Evolutionary conservation across 495 filamentous ascomycete species (phyloP).

Genomic region (Cladorrhinum samala): DNA sequence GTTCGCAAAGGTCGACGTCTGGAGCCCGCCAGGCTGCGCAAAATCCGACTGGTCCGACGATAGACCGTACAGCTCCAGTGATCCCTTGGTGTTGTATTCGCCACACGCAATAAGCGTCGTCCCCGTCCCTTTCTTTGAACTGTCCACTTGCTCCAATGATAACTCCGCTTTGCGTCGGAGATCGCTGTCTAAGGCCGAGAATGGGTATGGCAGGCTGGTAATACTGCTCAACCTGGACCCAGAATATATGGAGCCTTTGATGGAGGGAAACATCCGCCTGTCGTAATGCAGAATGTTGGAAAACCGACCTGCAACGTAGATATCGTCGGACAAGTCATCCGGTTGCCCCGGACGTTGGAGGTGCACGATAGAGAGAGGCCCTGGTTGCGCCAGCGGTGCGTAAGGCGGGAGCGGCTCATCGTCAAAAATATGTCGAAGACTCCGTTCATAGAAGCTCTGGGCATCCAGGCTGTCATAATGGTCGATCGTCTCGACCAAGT

Average conservation of each 20-base stretch:
- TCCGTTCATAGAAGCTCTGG: conserved; percentile 28
- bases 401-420: conserved; percentile 48
- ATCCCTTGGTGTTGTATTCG: conserved; percentile 92
- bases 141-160: conserved; percentile 44
- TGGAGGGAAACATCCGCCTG: conserved; percentile 73
- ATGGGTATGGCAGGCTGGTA: conserved; percentile 64
- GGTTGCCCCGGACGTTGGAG: conserved; percentile 49
- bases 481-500: conserved; percentile 30
- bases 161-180: conserved; percentile 47
- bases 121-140: conserved; percentile 46
- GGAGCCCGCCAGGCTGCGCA: conserved; percentile 29
- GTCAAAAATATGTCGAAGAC: conserved; percentile 24
- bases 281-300: conserved; percentile 87
- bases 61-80: conserved; percentile 79
- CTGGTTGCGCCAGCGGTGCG: conserved; percentile 72
- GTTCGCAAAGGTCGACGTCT: conserved; percentile 55
- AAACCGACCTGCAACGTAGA: conserved; percentile 85
- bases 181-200: conserved; percentile 48
- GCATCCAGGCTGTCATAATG: conserved; percentile 21
- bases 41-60: conserved; percentile 19
- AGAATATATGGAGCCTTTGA: conserved; percentile 73
- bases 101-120: conserved; percentile 74
- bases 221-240: conserved; percentile 77
- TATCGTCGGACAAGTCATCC: conserved; percentile 51
- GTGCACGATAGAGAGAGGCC: conserved; percentile 77